These are phyloP conservation scores for Monosporozyma aerobia DNA, from an alignment of 805 yeast genomes.

Conservation along the genomic window DNA sequence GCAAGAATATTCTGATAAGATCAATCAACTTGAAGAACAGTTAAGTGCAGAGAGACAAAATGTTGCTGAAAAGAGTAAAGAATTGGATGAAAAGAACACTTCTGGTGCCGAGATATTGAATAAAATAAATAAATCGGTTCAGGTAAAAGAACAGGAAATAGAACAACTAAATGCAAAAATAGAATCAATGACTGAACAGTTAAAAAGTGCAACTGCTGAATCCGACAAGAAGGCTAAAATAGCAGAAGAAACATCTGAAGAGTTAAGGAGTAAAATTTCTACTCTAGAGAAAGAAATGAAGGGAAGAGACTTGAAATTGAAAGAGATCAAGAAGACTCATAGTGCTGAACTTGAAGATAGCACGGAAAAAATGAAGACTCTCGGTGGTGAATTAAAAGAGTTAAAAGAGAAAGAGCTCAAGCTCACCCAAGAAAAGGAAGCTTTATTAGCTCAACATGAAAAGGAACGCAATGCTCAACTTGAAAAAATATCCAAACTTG, in stretches of 20 bases:
- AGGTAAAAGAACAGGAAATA: neutral
- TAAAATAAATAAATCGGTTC: neutral
- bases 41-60: neutral
- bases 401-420: neutral
- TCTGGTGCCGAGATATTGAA: neutral
- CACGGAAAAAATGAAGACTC: neutral
- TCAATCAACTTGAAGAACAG: constrained; percentile 7
- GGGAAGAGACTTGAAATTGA: neutral
- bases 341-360: neutral
- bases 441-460: neutral
- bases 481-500: neutral
- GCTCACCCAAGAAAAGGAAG: neutral
- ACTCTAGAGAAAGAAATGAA: neutral
- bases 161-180: neutral
- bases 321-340: neutral
- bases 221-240: neutral
- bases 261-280: neutral
- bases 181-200: neutral
- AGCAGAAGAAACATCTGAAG: neutral
- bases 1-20: constrained; percentile 35
- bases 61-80: neutral
- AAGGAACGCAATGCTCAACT: neutral
- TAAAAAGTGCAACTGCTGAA: neutral
- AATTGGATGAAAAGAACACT: neutral
- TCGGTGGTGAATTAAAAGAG: neutral